These are phyloP conservation scores for Maudiozyma bulderi DNA, from an alignment of 805 yeast species.

Conservation along the genomic window DNA sequence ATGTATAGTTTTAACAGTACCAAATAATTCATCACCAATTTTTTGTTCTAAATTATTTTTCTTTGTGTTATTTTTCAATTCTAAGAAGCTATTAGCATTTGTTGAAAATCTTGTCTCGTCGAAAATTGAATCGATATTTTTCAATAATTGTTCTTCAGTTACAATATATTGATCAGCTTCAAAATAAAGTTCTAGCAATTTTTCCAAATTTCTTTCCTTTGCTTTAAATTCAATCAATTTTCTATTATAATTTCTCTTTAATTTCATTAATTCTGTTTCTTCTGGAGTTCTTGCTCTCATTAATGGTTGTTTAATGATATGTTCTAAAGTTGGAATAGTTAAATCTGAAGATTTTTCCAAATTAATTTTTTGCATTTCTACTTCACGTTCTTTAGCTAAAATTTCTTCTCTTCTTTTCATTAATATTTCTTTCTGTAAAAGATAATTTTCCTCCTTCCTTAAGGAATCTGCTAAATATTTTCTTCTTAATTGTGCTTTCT, in stretches of 20 bases:
- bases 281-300: slow-evolving; percentile 65
- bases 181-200: slow-evolving; percentile 63
- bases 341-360: slow-evolving; percentile 32
- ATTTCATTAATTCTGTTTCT: slow-evolving; percentile 46
- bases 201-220: slow-evolving; percentile 44
- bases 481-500: slow-evolving; percentile 57
- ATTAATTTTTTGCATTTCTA: slow-evolving; percentile 20
- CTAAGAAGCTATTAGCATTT: not conserved
- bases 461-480: slow-evolving; percentile 58
- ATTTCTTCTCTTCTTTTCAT: slow-evolving; percentile 30
- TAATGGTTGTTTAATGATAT: slow-evolving; percentile 55
- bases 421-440: slow-evolving; percentile 26
- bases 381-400: slow-evolving; percentile 30
- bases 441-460: slow-evolving; percentile 41
- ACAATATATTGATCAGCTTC: slow-evolving; percentile 60
- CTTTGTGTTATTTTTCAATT: slow-evolving; percentile 1
- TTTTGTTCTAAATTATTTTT: slow-evolving; percentile 13
- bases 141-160: slow-evolving; percentile 52
- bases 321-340: slow-evolving; percentile 74
- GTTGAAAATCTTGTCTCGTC: slow-evolving; percentile 10
- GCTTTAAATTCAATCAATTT: slow-evolving; percentile 42
- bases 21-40: slow-evolving; percentile 30
- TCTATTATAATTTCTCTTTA: slow-evolving; percentile 63
- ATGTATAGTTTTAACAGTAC: slow-evolving; percentile 27
- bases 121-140: slow-evolving; percentile 19